Base-by-base conservation (phyloP, 73 alveolate species). In the Uronychia setigera region DNA sequence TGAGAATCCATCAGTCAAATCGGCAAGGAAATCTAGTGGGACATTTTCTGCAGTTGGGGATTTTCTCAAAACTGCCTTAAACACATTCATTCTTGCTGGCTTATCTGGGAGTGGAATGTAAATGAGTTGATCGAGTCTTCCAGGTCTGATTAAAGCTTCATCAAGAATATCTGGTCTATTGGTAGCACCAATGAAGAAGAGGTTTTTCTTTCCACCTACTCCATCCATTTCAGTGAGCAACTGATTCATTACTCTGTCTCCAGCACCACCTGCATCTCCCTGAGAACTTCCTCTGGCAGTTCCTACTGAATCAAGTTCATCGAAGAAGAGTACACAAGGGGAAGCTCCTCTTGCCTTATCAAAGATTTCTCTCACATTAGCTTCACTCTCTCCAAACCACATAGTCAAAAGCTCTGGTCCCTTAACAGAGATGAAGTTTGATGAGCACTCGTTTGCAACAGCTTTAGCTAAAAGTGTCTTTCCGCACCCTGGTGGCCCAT, bases 191-290 rank as follows among this genome's bases (percentile, higher is more conserved):
- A 97, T 96, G 88, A 97, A 94, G 98, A 97, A 97, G n/a, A 97
- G 92, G 80, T 96, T 97, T 94, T 96, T 96, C 95, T 97, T 97
- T 32, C 77, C 81, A 28, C 97, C 96, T 29, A 96, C 97, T 79
- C 99, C 99, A 79, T 97, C 99, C 97, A 97, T 97, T 91, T 97
- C 99, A 74, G 99, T 97, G 46, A 97, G 91, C 31, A 97, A 89
- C 92, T 96, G 97, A 82, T 96, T 96, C 87, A 97, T 91, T 29
- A 98, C 99, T 86, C 99, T 93, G 74, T 98, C 99, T 14, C 99
- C 99, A 35, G 99, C 99, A 87, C 99, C 99, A 34, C 99, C 98
- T 32, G 96, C 98, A 87, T 93, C 99, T n/a, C 99, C 99, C 77
- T 80, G 92, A 27, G 96, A 87, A 29, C 94, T 33, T 29, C 99